Conservation (phyloP, 2,329 filamentous ascomycete genomes). For the Aphanoascus verrucosus region DNA sequence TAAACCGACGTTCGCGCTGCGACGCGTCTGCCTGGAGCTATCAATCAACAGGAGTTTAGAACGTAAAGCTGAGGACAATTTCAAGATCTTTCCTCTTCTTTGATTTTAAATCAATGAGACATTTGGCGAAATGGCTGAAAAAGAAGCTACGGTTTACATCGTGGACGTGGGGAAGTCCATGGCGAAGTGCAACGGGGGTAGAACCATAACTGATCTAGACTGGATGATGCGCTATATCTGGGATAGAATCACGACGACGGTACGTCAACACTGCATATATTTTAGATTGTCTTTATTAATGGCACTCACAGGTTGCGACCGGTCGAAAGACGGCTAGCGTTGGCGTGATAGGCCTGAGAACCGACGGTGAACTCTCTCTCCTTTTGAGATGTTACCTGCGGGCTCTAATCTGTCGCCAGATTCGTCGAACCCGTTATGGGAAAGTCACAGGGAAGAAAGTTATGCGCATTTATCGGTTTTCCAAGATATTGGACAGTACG, state of each 20-base stretch:
- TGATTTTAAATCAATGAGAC: not conserved
- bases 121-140: slow-evolving; percentile 62
- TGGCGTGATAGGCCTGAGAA: slow-evolving; percentile 74
- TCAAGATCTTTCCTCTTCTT: not conserved
- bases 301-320: slow-evolving; percentile 41
- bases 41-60: not conserved
- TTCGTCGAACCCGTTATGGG: slow-evolving; percentile 54
- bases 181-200: slow-evolving; percentile 58
- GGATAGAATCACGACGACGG: slow-evolving; percentile 76
- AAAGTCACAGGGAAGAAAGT: slow-evolving; percentile 48
- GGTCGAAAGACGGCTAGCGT: slow-evolving; percentile 63
- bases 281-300: not conserved
- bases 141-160: slow-evolving; percentile 87
- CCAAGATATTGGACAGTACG: slow-evolving; percentile 51
- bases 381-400: not conserved
- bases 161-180: slow-evolving; percentile 83
- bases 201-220: slow-evolving; percentile 69
- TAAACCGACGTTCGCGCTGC: slow-evolving; percentile 21
- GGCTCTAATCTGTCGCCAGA: slow-evolving; percentile 28
- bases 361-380: slow-evolving; percentile 44
- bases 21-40: slow-evolving; percentile 33
- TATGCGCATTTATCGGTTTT: slow-evolving; percentile 76
- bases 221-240: slow-evolving; percentile 87
- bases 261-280: slow-evolving; percentile 27
- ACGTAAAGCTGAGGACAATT: not conserved